Evolutionary conservation across 345 rosid genomes (phyloP).

Genomic region (Bretschneidera sinensis): DNA sequence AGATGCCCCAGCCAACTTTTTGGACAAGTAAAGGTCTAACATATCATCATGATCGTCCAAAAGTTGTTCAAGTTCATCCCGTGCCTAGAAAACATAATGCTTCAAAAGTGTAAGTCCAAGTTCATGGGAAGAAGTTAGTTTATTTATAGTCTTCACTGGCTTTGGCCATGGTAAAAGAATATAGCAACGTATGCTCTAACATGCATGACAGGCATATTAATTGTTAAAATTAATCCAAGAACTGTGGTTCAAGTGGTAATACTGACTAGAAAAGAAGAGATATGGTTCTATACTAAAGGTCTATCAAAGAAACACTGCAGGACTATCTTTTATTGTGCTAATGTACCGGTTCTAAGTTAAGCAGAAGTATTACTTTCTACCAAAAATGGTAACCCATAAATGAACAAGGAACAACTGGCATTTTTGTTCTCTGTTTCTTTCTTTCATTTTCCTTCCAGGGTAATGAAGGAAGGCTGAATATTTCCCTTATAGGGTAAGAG

Average conservation of each 20-base stretch:
- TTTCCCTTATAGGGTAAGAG: too few relatives aligned
- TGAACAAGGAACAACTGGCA: neutral
- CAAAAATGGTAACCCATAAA: neutral
- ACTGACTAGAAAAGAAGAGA: too few relatives aligned
- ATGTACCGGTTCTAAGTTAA: neutral
- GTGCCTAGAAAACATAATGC: slow-evolving; percentile 26
- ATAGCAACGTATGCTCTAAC: neutral
- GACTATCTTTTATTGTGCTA: too few relatives aligned
- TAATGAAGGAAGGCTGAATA: too few relatives aligned
- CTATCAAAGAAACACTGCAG: neutral
- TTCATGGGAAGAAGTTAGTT: neutral
- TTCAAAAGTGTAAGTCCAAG: too few relatives aligned
- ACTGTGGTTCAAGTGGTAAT: neutral
- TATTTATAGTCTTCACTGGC: neutral
- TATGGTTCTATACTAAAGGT: too few relatives aligned
- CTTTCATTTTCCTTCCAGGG: too few relatives aligned
- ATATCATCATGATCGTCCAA: slow-evolving; percentile 52
- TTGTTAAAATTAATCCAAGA: neutral
- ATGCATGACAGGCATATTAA: neutral
- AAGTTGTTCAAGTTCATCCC: slow-evolving; percentile 56
- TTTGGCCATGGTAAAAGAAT: slow-evolving; percentile 5
- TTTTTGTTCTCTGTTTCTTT: too few relatives aligned
- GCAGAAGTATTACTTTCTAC: neutral
- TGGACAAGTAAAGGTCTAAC: slow-evolving; percentile 54
- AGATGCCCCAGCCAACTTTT: slow-evolving; percentile 30